These are phyloP conservation scores for Ogataea degrootiae DNA, from an alignment of 805 yeast species.

Conservation along the genomic window DNA sequence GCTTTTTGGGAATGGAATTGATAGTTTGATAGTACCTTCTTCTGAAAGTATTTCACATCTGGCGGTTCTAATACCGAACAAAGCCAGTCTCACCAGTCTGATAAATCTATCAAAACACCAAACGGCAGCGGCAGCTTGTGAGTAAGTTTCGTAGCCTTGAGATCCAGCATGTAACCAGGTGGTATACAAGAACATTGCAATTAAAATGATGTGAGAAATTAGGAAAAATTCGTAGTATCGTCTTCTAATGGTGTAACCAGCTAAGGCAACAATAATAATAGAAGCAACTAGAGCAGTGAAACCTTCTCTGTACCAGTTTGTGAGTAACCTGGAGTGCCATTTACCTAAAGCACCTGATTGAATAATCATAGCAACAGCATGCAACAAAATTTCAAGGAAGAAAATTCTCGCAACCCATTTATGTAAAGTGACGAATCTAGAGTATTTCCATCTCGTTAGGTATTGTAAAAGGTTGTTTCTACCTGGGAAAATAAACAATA, in stretches of 20 bases:
- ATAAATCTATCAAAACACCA: conserved; percentile 52
- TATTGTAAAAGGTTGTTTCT: conserved; percentile 58
- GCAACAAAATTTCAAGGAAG: conserved; percentile 39
- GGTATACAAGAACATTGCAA: conserved; percentile 47
- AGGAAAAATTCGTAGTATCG: conserved; percentile 58
- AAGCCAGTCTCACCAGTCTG: conserved; percentile 35
- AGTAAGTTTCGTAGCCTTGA: conserved; percentile 30
- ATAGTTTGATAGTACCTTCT: conserved; percentile 44
- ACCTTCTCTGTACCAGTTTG: conserved; percentile 28
- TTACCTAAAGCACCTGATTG: conserved; percentile 21
- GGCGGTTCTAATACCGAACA: conserved; percentile 37
- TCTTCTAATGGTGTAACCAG: conserved; percentile 46
- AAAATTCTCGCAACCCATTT: conserved; percentile 50
- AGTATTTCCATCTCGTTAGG: conserved; percentile 53
- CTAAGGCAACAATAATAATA: conserved; percentile 40
- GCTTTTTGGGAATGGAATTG: conserved; percentile 39
- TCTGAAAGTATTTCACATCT: conserved; percentile 35
- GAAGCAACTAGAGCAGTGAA: conserved; percentile 35
- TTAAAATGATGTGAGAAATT: conserved; percentile 52
- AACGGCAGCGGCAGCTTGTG: conserved; percentile 38
- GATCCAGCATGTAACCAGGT: conserved; percentile 52
- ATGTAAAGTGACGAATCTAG: conserved; percentile 54
- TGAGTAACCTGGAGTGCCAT: conserved; percentile 23
- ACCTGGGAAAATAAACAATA: conserved; percentile 54
- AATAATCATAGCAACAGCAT: conserved; percentile 30